Evolutionary conservation across 352 stramenopile species (phyloP), one percentile per base, ranked within the genome.

Genomic region (Phytophthora pinifolia): DNA sequence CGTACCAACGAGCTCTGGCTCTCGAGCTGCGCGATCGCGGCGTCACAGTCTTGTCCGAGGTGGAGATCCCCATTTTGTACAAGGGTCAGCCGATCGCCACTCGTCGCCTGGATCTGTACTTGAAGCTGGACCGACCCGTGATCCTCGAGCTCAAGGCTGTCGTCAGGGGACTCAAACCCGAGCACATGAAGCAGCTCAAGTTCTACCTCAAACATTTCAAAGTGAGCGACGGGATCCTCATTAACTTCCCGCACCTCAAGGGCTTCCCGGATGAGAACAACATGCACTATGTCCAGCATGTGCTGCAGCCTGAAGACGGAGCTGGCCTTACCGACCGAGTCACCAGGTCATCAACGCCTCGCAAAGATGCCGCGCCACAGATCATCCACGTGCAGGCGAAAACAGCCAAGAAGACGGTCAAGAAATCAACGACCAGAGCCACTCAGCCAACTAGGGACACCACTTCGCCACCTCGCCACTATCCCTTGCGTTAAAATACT

Each of bases 121-220:
- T 78, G 9, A 48, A 57, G 5, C 47, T 78, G 38, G 65, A 70
- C 17, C 61, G 46, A 8, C 43, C 39, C 0, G 70, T 70, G 31
- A 59, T 78, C 15, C 59, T 78, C 2, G 69, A 78, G 46, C 65
- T 78, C 22, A 78, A 75, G 42, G 62, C 65, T 0, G 57, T 78
- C 20, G 34, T n/a, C 10, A 59, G 41, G 22, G 46, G 30, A 0
- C 57, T 75, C 31, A 59, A 48, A 27, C 15, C 50, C 0, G 55
- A 65, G 6, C 44, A 78, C 12, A 17, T 68, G 17, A 67, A 62
- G 36, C 69, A 78, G 37, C 69, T 78, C 20, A 59, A 73, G 30
- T 78, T 70, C 41, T 78, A 78, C 62, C 63, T 78, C 61, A 61
- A 43, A 15, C 46, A 70, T 36, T 78, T 73, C 35, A 42, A 62